phyloP scores from a whole-genome alignment of 1,139 yeast genomes.

The Meyerozyma guilliermondii region DNA sequence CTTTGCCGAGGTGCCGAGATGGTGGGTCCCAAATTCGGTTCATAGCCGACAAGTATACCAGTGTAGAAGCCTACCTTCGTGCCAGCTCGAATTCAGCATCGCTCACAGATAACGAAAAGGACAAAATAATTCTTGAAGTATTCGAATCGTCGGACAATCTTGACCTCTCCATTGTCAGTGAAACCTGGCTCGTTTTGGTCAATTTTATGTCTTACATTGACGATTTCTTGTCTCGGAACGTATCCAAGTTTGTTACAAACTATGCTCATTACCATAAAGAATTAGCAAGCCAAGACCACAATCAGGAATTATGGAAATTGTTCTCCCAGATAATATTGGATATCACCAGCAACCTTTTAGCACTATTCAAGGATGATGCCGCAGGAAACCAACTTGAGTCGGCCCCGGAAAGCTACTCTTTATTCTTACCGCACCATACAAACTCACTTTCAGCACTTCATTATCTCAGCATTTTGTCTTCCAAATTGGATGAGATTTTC shows the following conservation, averaged over 20 bases:
- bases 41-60: constrained; percentile 46
- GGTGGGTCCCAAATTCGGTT: constrained; percentile 43
- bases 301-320: neutral
- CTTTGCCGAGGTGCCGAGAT: constrained; percentile 27
- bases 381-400: constrained; percentile 32
- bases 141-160: constrained; percentile 37
- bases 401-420: constrained; percentile 31
- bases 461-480: constrained; percentile 30
- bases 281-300: constrained; percentile 5
- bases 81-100: constrained; percentile 24
- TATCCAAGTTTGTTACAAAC: constrained; percentile 34
- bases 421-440: constrained; percentile 37
- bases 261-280: constrained; percentile 28
- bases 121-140: constrained; percentile 26
- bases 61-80: constrained; percentile 30
- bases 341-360: neutral
- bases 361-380: constrained; percentile 27
- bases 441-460: constrained; percentile 39
- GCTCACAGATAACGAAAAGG: constrained; percentile 22
- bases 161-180: constrained; percentile 40
- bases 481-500: constrained; percentile 25
- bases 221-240: constrained; percentile 25
- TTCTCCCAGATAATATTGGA: neutral
- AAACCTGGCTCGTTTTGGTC: constrained; percentile 40
- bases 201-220: constrained; percentile 35